Evolutionary conservation across 805 yeast genomes (phyloP).

Genomic region (Sungouiozyma ichnusensis): DNA sequence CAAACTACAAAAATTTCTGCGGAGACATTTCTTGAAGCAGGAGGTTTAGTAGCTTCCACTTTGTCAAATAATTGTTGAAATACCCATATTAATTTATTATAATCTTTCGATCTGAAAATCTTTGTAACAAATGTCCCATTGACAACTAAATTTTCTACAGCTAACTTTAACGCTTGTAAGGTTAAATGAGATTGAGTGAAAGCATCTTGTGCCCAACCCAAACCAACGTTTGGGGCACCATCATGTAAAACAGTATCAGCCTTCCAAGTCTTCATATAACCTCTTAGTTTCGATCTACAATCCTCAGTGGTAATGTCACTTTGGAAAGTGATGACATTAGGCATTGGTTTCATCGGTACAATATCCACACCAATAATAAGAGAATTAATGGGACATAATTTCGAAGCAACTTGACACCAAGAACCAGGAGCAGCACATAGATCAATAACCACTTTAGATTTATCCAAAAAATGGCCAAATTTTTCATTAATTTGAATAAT

Average conservation of each 20-base stretch:
- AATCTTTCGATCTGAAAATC: constrained; percentile 97
- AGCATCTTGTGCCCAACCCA: constrained; percentile 99
- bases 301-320: constrained; percentile 97
- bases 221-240: constrained; percentile 99
- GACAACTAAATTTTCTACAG: constrained; percentile 80
- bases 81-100: constrained; percentile 94
- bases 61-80: constrained; percentile 91
- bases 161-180: constrained; percentile 83
- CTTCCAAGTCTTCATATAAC: constrained; percentile 97
- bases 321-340: constrained; percentile 88
- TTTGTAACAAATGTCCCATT: constrained; percentile 97
- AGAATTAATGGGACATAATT: constrained; percentile 84
- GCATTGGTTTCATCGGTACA: constrained; percentile 93
- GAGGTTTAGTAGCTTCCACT: constrained; percentile 98
- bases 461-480: constrained; percentile 88
- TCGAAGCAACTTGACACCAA: constrained; percentile 98
- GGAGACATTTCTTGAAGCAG: constrained; percentile 96
- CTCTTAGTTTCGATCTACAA: constrained; percentile 88
- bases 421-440: constrained; percentile 99
- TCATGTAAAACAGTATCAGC: constrained; percentile 97
- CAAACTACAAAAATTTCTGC: constrained; percentile 98
- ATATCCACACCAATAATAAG: constrained; percentile 97
- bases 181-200: constrained; percentile 95
- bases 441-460: constrained; percentile 92
- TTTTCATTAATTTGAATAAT: constrained; percentile 91